Evolutionary conservation across 345 rosid genomes (phyloP), one percentile per base, ranked within the genome.

Genomic region (Ceriops tagal): DNA sequence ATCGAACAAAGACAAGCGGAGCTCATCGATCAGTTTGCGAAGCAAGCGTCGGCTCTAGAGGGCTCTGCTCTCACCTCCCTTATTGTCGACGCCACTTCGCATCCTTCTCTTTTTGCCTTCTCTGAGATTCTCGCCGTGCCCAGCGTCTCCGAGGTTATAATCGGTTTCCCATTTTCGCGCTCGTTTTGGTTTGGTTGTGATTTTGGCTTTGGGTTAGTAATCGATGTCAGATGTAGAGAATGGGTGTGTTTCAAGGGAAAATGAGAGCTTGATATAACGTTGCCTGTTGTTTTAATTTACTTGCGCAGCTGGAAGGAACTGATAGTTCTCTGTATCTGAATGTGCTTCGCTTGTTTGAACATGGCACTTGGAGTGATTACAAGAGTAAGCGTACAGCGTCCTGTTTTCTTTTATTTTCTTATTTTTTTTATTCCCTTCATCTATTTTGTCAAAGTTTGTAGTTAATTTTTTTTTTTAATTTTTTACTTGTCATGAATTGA

Each of bases 321-420:
- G 88, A 86, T 65, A 76, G 79, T 79, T 84, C 93, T 22, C 43
- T 64, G 6, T 79, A 82, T 70, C 82, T 89, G 24, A 86, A 88
- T 67, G 32, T 89, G 46, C 91, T 96, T 59, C 83, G 87, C 16
- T 77, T 92, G 86, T 96, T 90, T 80, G 91, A 96, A 3, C 91
- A 92, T 68, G 98, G 99, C 66, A 96, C 96, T 16, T 92, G 98
- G 98, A 83, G 80, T 68, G 97, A 96, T 67, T 96, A 87, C 87
- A 96, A 88, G 80, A 75, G 99, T 95, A 83, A 80, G 75, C 34
- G 8, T 43, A 43, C 5, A 18, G 2, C 8, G 28, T 13, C 18
- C 3, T 11, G 1, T 30, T 9, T 35, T 18, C 1, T 2, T 30
- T 28, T 32, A 5, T 37, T 9, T 47, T 43, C 30, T 24, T 56